A percentile compares a stretch with the other conserved stretches of the same genome.
phyloP scores from a whole-genome alignment of 495 filamentous ascomycete species.

The Baudoinia panamericana region DNA sequence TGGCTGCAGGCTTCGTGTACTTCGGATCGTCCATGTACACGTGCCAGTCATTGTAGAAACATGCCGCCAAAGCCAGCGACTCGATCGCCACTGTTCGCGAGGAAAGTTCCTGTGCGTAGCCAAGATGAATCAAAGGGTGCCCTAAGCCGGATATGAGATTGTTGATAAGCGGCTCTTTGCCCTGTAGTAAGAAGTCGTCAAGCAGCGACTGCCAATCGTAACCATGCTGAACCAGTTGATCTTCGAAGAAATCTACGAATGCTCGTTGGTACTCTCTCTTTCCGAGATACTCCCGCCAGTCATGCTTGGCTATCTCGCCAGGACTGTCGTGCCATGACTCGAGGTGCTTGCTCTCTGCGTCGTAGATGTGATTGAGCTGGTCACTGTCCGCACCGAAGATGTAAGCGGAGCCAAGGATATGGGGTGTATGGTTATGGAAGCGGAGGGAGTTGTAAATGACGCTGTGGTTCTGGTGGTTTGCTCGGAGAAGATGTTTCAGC shows the following conservation, averaged over 20 bases:
- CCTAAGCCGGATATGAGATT: slow-evolving; percentile 66
- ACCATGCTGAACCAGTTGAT: slow-evolving; percentile 56
- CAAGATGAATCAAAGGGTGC: slow-evolving; percentile 79
- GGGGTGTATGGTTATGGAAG: slow-evolving; percentile 80
- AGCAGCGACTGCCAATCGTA: slow-evolving; percentile 80
- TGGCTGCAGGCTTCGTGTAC: slow-evolving; percentile 42
- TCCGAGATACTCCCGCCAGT: slow-evolving; percentile 78
- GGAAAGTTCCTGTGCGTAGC: slow-evolving; percentile 72
- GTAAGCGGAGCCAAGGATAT: slow-evolving; percentile 72
- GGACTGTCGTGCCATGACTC: slow-evolving; percentile 81
- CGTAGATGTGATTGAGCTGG: slow-evolving; percentile 67
- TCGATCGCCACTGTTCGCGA: slow-evolving; percentile 74
- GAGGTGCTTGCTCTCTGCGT: slow-evolving; percentile 52
- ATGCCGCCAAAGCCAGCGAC: slow-evolving; percentile 55
- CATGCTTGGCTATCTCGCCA: slow-evolving; percentile 61
- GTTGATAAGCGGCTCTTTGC: slow-evolving; percentile 65
- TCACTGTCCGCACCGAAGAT: slow-evolving; percentile 60
- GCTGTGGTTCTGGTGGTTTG: slow-evolving; percentile 83
- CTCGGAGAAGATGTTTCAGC: slow-evolving; percentile 74
- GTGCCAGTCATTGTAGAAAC: slow-evolving; percentile 62
- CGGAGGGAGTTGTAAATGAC: slow-evolving; percentile 64
- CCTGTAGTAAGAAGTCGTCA: slow-evolving; percentile 60
- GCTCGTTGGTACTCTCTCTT: slow-evolving; percentile 69
- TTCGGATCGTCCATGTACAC: slow-evolving; percentile 63
- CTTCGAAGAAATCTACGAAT: slow-evolving; percentile 85